A percentile compares a stretch with the other conserved stretches of the same genome.
Evolutionary conservation across 2,329 filamentous ascomycete genomes (phyloP).

Genomic region (Clathrospora elynae): DNA sequence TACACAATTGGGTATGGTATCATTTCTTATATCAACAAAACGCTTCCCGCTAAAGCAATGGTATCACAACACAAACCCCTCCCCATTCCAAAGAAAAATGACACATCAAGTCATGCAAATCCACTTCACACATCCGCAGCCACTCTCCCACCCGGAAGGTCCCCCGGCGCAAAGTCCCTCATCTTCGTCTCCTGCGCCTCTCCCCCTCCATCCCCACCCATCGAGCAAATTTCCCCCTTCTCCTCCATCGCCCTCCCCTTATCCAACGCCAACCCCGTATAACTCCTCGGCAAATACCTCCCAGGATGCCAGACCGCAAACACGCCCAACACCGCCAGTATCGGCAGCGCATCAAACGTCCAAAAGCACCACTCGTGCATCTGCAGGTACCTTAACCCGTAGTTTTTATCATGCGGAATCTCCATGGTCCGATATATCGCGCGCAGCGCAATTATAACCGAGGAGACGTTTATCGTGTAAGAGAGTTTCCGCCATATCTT

Average conservation of each 20-base stretch:
- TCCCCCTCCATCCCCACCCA: constrained; percentile 10
- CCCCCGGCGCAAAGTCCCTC: constrained; percentile 31
- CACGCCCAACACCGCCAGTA: constrained; percentile 54
- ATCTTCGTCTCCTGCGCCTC: constrained; percentile 15
- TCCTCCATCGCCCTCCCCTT: constrained; percentile 39
- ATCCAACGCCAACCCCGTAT: constrained; percentile 37
- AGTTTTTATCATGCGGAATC: constrained; percentile 54
- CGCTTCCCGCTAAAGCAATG: constrained; percentile 24
- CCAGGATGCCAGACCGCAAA: constrained; percentile 59
- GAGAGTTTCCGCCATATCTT: constrained; percentile 43
- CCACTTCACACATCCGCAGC: constrained; percentile 7
- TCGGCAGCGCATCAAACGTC: constrained; percentile 58
- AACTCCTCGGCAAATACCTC: constrained; percentile 38
- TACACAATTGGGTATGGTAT: constrained; percentile 17
- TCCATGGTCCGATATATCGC: constrained; percentile 61
- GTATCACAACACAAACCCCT: constrained; percentile 16
- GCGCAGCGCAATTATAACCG: constrained; percentile 50
- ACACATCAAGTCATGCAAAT: too few relatives aligned
- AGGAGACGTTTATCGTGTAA: constrained; percentile 44
- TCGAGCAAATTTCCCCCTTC: constrained; percentile 39
- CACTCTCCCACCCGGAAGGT: constrained; percentile 22
- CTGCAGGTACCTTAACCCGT: constrained; percentile 57
- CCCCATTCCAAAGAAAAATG: neutral
- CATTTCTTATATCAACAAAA: constrained; percentile 12
- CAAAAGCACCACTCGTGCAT: constrained; percentile 60